Conservation (phyloP, 106 monocot species). For the Dactylorhiza incarnata region DNA sequence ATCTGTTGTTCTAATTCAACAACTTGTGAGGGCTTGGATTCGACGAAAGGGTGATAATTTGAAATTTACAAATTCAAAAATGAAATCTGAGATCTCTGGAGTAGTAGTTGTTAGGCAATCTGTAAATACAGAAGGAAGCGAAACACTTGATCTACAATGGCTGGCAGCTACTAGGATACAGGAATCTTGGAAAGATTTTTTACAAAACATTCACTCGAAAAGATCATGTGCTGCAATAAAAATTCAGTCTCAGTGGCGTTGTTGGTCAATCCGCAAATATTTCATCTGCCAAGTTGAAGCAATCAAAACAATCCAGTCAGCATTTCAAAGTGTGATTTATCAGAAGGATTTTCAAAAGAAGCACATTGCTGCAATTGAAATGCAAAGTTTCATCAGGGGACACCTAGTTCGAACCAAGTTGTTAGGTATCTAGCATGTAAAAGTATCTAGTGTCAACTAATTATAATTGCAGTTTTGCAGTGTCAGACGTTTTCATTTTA, state of each 20-base stretch:
- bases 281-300: constrained; percentile 20
- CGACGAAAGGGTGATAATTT: background rate
- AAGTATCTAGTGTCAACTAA: background rate
- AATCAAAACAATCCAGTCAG: constrained; percentile 28
- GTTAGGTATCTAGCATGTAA: constrained; percentile 22
- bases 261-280: constrained; percentile 20
- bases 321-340: constrained; percentile 6
- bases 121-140: background rate
- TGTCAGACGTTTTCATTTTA: background rate
- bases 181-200: constrained; percentile 23
- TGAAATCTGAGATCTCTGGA: constrained; percentile 7
- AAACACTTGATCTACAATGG: constrained; percentile 3
- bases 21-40: constrained; percentile 27
- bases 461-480: background rate
- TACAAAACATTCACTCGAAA: background rate
- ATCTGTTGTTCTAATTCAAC: constrained; percentile 33
- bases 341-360: constrained; percentile 17
- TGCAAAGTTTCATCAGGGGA: constrained; percentile 36
- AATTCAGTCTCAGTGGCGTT: constrained; percentile 49
- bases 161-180: constrained; percentile 35
- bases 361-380: constrained; percentile 21
- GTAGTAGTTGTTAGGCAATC: constrained; percentile 3
- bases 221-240: constrained; percentile 19
- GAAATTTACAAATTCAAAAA: constrained; percentile 4
- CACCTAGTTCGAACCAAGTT: constrained; percentile 22